Conservation (phyloP, 352 stramenopile species). For the Thalassiosira mediterranea region DNA sequence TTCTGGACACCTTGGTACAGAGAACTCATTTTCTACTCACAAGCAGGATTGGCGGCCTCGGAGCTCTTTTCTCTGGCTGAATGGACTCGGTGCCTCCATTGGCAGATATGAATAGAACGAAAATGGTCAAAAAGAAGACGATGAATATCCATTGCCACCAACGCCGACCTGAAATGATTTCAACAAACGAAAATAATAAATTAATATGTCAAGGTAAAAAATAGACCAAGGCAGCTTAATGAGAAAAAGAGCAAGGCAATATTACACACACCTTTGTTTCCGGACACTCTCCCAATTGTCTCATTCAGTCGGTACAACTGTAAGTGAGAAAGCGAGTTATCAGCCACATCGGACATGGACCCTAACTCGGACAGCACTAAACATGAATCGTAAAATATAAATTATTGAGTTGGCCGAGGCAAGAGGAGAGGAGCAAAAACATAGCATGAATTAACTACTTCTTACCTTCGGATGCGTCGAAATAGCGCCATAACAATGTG, state of each 20-base stretch:
- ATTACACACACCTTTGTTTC: too few species aligned
- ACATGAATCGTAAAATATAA: too few species aligned
- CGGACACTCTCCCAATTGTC: constrained; percentile 59
- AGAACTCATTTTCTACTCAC: too few species aligned
- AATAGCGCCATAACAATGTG: constrained; percentile 45
- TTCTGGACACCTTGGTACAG: too few species aligned
- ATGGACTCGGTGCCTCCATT: constrained; percentile 22
- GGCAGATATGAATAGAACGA: constrained; percentile 28
- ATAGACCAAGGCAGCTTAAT: too few species aligned
- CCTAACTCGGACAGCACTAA: constrained; percentile 34
- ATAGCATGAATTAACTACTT: too few species aligned
- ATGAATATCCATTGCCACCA: constrained; percentile 46
- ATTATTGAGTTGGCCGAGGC: too few species aligned
- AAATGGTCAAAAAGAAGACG: constrained; percentile 30
- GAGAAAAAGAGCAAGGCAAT: too few species aligned
- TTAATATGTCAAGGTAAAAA: too few species aligned
- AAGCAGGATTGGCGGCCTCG: constrained; percentile 39
- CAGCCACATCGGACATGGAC: constrained; percentile 52
- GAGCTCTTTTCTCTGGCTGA: constrained; percentile 20
- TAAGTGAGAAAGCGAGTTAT: constrained; percentile 16
- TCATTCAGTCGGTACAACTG: constrained; percentile 49
- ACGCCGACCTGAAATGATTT: constrained; percentile 22
- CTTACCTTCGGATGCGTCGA: constrained; percentile 35
- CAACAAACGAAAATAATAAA: too few species aligned
- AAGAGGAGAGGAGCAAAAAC: too few species aligned